phyloP scores from a whole-genome alignment of 768 basidiomycete genomes.

The Dioszegia aurantiaca region DNA sequence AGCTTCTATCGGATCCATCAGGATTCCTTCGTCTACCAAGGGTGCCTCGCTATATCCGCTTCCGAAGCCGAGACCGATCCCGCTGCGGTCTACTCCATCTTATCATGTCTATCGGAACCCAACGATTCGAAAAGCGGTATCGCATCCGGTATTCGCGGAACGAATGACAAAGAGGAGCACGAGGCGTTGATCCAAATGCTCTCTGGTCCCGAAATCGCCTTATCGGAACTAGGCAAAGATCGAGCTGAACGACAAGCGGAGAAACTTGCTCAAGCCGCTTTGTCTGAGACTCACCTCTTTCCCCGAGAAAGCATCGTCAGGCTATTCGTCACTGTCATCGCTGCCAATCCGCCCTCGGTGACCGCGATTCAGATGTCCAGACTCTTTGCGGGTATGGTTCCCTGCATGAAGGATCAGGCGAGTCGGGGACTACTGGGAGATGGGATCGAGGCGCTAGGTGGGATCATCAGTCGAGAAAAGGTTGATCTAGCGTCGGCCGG shows the following conservation, averaged over 20 bases:
- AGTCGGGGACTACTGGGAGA: constrained; percentile 26
- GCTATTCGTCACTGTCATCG: constrained; percentile 44
- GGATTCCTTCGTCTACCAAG: constrained; percentile 40
- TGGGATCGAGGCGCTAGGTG: constrained; percentile 36
- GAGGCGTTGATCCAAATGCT: constrained; percentile 42
- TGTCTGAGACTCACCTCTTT: constrained; percentile 28
- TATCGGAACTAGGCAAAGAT: constrained; percentile 36
- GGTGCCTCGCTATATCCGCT: constrained; percentile 27
- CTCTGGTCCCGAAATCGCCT: constrained; percentile 36
- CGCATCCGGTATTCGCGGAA: constrained; percentile 33
- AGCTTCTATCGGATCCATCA: constrained; percentile 43
- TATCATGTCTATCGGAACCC: constrained; percentile 26
- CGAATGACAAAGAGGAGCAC: constrained; percentile 39
- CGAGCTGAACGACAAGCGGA: constrained; percentile 31
- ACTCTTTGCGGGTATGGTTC: constrained; percentile 29
- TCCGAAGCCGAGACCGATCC: constrained; percentile 23
- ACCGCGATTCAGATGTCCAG: constrained; percentile 26
- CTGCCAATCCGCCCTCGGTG: constrained; percentile 33
- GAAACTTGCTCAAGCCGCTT: constrained; percentile 25
- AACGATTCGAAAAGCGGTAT: constrained; percentile 23
- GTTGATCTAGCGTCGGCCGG: constrained; percentile 30
- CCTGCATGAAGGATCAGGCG: constrained; percentile 23
- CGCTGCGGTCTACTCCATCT: constrained; percentile 25
- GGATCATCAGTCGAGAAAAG: constrained; percentile 26
- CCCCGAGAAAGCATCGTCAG: constrained; percentile 35